Evolutionary conservation across 108 stramenopile species (phyloP).

Genomic region (Fistulifera pelliculosa): DNA sequence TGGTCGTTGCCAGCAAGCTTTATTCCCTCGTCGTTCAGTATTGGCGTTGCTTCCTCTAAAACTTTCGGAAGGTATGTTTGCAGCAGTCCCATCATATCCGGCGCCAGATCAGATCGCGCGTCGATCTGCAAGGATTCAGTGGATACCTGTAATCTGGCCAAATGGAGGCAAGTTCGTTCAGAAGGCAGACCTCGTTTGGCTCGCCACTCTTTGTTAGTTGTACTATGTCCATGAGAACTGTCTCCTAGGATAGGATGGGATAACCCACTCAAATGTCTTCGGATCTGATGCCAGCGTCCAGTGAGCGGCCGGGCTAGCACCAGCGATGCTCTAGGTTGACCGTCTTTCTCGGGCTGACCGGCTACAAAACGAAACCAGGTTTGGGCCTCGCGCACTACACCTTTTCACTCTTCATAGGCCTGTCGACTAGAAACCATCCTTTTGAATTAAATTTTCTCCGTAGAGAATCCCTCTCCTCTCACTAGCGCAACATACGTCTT

Average conservation of each 20-base stretch:
- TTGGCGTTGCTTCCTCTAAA: conserved; percentile 32
- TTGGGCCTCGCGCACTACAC: conserved; percentile 54
- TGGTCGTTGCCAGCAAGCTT: conserved; percentile 1
- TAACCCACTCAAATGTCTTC: conserved; percentile 72
- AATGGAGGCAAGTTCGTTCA: conserved; percentile 67
- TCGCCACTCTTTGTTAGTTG: conserved; percentile 61
- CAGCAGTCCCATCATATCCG: conserved; percentile 64
- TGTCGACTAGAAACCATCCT: conserved; percentile 64
- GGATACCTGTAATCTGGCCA: conserved; percentile 45
- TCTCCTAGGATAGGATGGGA: conserved; percentile 84
- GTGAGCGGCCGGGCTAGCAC: conserved; percentile 67
- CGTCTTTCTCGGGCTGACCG: conserved; percentile 34
- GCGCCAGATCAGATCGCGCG: conserved; percentile 40
- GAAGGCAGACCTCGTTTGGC: conserved; percentile 42
- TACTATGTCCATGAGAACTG: conserved; percentile 57
- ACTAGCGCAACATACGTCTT: conserved; percentile 83
- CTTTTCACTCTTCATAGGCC: conserved; percentile 69
- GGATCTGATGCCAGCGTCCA: conserved; percentile 85
- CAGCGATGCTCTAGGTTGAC: conserved; percentile 47
- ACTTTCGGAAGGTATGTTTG: conserved; percentile 54
- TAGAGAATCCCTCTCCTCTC: conserved; percentile 62
- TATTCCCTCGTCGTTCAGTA: conserved; percentile 59
- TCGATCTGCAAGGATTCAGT: conserved; percentile 36
- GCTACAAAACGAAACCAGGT: conserved; percentile 65
- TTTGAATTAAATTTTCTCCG: conserved; percentile 50